phyloP scores from a whole-genome alignment of 345 rosid genomes.

The Heritiera fomes region DNA sequence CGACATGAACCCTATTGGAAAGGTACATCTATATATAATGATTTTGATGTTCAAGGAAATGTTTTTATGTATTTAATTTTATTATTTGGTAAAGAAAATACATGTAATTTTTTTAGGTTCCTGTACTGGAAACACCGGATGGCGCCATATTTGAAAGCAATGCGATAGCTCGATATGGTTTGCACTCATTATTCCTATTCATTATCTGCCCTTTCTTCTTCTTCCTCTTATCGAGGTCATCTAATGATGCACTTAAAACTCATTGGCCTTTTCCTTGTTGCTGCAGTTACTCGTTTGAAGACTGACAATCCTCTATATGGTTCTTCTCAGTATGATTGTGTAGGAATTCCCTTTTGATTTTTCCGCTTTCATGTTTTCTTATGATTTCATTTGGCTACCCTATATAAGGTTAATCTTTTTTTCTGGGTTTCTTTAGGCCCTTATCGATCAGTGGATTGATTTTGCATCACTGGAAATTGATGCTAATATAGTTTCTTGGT shows the following conservation, averaged over 20 bases:
- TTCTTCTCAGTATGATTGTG: slow-evolving; percentile 63
- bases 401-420: not conserved
- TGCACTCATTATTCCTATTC: not conserved
- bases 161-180: slow-evolving; percentile 70
- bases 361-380: not conserved
- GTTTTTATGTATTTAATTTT: not conserved
- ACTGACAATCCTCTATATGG: slow-evolving; percentile 66
- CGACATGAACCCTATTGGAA: slow-evolving; percentile 92
- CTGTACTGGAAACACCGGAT: slow-evolving; percentile 70
- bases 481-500: slow-evolving; percentile 55
- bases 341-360: slow-evolving; percentile 30
- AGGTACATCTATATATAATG: slow-evolving; percentile 42
- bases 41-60: not conserved
- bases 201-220: not conserved
- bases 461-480: slow-evolving; percentile 78
- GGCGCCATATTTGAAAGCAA: slow-evolving; percentile 70
- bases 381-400: not conserved
- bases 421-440: slow-evolving; percentile 45
- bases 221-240: not conserved
- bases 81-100: not conserved
- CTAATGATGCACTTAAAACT: not conserved
- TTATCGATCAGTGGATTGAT: slow-evolving; percentile 92
- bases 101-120: slow-evolving; percentile 39
- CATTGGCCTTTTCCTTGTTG: slow-evolving; percentile 8
- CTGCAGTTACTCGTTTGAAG: slow-evolving; percentile 63